Evolutionary conservation across 2,329 filamentous ascomycete genomes (phyloP), one percentile per base, ranked within the genome.

Genomic region (Verticillium isaacii): DNA sequence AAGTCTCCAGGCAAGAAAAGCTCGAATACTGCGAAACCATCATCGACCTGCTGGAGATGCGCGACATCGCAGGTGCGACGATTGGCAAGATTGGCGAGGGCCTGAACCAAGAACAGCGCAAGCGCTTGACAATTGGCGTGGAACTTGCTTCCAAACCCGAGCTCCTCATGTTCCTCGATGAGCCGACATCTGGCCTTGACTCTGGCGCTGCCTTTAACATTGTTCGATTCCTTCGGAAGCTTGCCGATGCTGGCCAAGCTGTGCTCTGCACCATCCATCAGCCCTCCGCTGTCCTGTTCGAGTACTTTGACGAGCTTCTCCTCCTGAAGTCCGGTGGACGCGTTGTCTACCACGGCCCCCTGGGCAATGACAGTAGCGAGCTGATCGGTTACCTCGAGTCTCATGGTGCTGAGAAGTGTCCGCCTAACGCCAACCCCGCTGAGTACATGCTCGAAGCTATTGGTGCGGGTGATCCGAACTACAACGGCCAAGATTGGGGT

Each of bases 31-130:
- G 85, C 61, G 87, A 91, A 69, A 86, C 82, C 8, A 85, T 91
- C 56, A 86, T 89, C n/a, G 82, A 87, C 57, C 75, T 91, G 0
- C 75, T 91, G 0, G 88, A 91, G 68, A 88, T 91, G 82, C 77
- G 82, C n/a, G 78, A 83, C 5, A 85, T 90, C 52, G 87, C 87
- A 1, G 85, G 86, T 5, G 88, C 88, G 1, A 83, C 82, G 0
- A 86, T 91, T 6, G 88, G 88, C 25, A 75, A 75, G 0, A 74
- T 81, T 0, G 85, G 86, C 4, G 78, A 82, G 45, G 88, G 88
- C 1, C 75, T 89, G 5, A 86, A 87, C 62, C 79, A 82, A 29
- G 85, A 88, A 66, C 84, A 86, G 67, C 74, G 82, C 11, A 86
- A 85, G 69, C 73, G 82, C 3, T 70, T 86, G 3, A 85, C 84